A percentile compares a stretch with the other conserved stretches of the same genome.
Evolutionary conservation across 371 early-diverging fungal genomes (phyloP).

Genomic region (Apophysomyces sp.): DNA sequence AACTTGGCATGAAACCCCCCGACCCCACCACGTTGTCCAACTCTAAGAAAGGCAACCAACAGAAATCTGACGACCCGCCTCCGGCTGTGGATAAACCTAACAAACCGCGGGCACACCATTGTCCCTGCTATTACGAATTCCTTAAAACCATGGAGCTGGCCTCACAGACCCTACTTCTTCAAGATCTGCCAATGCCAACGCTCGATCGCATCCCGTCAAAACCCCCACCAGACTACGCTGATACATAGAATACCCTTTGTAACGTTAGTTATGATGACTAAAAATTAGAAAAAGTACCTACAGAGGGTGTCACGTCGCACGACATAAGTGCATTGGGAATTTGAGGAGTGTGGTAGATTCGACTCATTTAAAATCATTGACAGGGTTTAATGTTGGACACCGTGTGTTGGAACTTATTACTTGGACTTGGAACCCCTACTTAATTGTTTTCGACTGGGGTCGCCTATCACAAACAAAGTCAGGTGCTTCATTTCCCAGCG

Average conservation of each 20-base stretch:
- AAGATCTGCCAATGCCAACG: conserved; percentile 8
- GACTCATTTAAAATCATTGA: not conserved
- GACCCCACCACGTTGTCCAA: conserved; percentile 4
- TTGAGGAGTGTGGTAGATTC: not conserved
- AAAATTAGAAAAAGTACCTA: not conserved
- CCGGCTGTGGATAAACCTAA: conserved; percentile 5
- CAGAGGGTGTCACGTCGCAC: conserved; percentile 1
- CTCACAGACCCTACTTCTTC: conserved; percentile 30
- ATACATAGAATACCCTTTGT: conserved; percentile 7
- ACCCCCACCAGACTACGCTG: conserved; percentile 45
- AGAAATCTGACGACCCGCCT: not conserved
- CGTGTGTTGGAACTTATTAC: not conserved
- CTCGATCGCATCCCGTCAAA: conserved; percentile 38
- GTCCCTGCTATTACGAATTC: conserved; percentile 43
- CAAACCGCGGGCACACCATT: conserved; percentile 19
- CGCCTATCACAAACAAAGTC: not conserved
- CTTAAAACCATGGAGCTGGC: conserved; percentile 40
- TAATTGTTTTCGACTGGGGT: too few relatives aligned
- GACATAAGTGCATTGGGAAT: not conserved
- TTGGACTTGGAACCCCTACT: not conserved
- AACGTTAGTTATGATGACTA: not conserved
- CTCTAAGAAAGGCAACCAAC: not conserved
- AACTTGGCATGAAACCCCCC: conserved; percentile 24
- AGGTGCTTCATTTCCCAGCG: not conserved
- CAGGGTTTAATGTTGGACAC: not conserved